phyloP scores from a whole-genome alignment of 2,329 filamentous ascomycete species.

The Sarocladiaceae sp. region DNA sequence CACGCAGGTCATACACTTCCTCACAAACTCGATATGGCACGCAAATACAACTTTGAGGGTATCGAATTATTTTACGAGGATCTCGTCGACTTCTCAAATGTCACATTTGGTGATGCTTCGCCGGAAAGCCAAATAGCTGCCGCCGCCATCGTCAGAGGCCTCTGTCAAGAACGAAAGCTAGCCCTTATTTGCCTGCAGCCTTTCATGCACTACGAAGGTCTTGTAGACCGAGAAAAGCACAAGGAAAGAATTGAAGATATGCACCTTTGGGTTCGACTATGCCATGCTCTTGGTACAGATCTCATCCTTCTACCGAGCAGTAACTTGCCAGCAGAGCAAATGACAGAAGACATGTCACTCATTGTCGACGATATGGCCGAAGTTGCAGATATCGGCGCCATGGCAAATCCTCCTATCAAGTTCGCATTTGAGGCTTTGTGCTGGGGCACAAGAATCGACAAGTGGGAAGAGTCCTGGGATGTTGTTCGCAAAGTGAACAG shows the following conservation, averaged over 20 bases:
- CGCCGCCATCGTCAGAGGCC: conserved; percentile 48
- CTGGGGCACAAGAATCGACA: conserved; percentile 67
- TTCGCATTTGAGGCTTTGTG: conserved; percentile 72
- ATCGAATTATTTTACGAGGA: conserved; percentile 80
- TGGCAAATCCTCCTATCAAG: conserved; percentile 51
- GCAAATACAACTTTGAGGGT: conserved; percentile 59
- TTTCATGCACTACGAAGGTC: conserved; percentile 74
- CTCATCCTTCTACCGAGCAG: conserved; percentile 71
- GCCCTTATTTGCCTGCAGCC: conserved; percentile 65
- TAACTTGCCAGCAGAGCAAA: conserved; percentile 51
- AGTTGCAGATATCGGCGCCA: conserved; percentile 63
- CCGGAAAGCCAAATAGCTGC: conserved; percentile 48
- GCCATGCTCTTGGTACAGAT: conserved; percentile 60
- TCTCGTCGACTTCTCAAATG: conserved; percentile 54
- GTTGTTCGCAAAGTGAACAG: conserved; percentile 61
- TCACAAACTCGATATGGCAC: conserved; percentile 65
- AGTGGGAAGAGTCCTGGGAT: conserved; percentile 70
- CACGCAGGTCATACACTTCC: conserved; percentile 62
- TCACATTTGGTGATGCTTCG: conserved; percentile 35
- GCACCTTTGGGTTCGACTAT: conserved; percentile 65
- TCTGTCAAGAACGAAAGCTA: conserved; percentile 45
- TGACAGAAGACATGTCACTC: conserved; percentile 43
- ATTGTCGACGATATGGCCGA: conserved; percentile 60
- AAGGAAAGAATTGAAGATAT: conserved; percentile 56
- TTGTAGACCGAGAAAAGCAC: conserved; percentile 58